A percentile compares a stretch with the other conserved stretches of the same genome.
Evolutionary conservation across 192 early-diverging fungal genomes (phyloP).

Genomic region (Chytriomyces sp.): DNA sequence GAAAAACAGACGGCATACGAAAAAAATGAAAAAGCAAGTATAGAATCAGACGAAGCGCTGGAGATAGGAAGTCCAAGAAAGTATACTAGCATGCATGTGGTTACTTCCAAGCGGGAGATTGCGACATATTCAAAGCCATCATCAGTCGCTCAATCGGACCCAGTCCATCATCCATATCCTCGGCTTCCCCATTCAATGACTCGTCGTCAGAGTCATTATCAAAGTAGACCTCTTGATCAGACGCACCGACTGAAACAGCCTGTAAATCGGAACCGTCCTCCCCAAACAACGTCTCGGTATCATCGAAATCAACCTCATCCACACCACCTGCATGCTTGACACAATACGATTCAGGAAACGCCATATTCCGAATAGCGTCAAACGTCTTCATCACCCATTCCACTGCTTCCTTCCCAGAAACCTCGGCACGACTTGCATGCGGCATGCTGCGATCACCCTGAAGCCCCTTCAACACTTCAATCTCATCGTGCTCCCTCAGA

Average conservation of each 20-base stretch:
- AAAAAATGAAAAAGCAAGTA: no score
- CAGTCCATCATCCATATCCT: not conserved
- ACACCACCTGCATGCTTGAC: not conserved
- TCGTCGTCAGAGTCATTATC: not conserved
- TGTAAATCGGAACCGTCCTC: not conserved
- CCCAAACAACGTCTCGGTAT: not conserved
- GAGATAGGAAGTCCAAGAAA: no score
- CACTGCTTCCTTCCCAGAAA: not conserved
- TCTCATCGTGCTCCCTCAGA: not conserved
- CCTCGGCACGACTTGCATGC: no score
- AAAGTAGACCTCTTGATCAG: not conserved
- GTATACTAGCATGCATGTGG: no score
- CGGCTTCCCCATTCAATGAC: conserved; percentile 6
- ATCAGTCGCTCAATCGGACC: not conserved
- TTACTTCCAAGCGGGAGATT: no score
- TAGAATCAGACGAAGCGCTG: no score
- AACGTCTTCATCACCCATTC: not conserved
- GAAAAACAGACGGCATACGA: no score
- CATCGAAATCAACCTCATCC: not conserved
- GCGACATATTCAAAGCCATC: conserved; percentile 10
- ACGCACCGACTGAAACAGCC: not conserved
- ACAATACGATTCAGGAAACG: not conserved
- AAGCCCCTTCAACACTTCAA: conserved; percentile 1
- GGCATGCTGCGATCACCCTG: not conserved
- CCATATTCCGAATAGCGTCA: not conserved